These are phyloP conservation scores for Aspergillus sp. DNA, from an alignment of 2,329 filamentous ascomycete genomes.

Conservation along the genomic window DNA sequence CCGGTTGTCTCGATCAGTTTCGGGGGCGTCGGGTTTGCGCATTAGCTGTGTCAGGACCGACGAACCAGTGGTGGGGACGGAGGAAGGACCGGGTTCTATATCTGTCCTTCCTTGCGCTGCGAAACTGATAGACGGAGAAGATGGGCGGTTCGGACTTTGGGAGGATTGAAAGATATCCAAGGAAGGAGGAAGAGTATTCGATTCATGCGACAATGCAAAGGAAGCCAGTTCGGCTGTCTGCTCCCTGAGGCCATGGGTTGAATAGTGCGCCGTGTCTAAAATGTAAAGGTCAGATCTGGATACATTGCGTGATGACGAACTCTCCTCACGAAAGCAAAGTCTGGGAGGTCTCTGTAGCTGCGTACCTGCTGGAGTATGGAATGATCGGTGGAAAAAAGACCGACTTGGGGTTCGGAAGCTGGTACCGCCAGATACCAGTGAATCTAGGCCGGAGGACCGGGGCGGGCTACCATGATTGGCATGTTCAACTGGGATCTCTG, in stretches of 20 bases:
- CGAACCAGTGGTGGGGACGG: slow-evolving; percentile 34
- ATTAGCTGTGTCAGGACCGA: slow-evolving; percentile 57
- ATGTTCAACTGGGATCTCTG: slow-evolving; percentile 31
- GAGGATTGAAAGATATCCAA: slow-evolving; percentile 33
- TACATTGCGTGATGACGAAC: background rate
- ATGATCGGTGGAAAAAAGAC: slow-evolving; percentile 49
- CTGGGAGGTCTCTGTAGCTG: background rate
- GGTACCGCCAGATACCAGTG: slow-evolving; percentile 32
- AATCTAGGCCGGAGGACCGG: slow-evolving; percentile 27
- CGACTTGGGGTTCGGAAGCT: slow-evolving; percentile 45
- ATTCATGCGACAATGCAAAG: slow-evolving; percentile 66
- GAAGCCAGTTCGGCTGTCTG: slow-evolving; percentile 85
- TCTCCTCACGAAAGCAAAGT: background rate
- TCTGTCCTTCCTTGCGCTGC: slow-evolving; percentile 13
- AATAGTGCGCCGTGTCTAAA: slow-evolving; percentile 71
- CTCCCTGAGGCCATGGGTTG: slow-evolving; percentile 74
- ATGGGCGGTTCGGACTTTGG: slow-evolving; percentile 10
- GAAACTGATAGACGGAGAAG: slow-evolving; percentile 28
- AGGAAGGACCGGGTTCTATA: slow-evolving; percentile 19
- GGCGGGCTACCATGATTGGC: slow-evolving; percentile 32
- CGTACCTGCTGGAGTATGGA: slow-evolving; percentile 44
- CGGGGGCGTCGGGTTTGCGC: slow-evolving; percentile 38
- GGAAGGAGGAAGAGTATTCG: slow-evolving; percentile 29
- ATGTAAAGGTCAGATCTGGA: slow-evolving; percentile 23
- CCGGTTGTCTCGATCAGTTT: slow-evolving; percentile 17